Base-by-base conservation (phyloP, 306 rosid species). In the Oemleria cerasiformis region DNA sequence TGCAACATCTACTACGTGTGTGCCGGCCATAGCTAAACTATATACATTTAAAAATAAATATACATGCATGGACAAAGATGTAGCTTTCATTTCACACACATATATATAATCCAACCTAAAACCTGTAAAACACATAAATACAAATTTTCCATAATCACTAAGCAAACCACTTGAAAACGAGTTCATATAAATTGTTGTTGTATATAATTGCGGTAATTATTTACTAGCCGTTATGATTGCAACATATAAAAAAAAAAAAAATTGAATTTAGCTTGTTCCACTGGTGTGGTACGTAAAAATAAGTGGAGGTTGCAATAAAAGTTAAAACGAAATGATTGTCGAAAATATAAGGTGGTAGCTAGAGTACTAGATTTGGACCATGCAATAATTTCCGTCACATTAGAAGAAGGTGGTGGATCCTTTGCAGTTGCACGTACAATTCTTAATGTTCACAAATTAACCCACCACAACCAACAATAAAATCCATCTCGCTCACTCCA, bases 331-430 rank as follows among this genome's bases (percentile, higher is more conserved):
- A n/a, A 54, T 20, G 9, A 20, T 21, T 54, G 2, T 54, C 7
- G 15, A 55, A 55, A 55, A 55, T 9, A 21, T 19, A 55, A 10
- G 34, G 23, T 17, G 25, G 15, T 19, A 55, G 15, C 38, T 55
- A 21, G 11, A 21, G 38, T 55, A n/a, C n/a, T n/a, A 21, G 14
- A 5, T 55, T 20, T 58, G 39, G 40, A 16, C 63, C 3, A 30
- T 58, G 41, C 5, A 60, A 38, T 61, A 61, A 61, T 61, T 34
- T 34, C 7, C 2, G 8, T 38, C 61, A 0, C 8, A 68, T 36
- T 50, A 15, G 11, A 51, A 49, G 59, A 51, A 69, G 19, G 11
- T 69, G 64, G 73, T 69, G 53, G 73, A 69, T 23, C 15, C 25
- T 40, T 54, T 41, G 36, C 36, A 30, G 36, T 2, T 30, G 36